Conservation (phyloP, 1,284 basidiomycete genomes). For the Ganoderma multipileum region DNA sequence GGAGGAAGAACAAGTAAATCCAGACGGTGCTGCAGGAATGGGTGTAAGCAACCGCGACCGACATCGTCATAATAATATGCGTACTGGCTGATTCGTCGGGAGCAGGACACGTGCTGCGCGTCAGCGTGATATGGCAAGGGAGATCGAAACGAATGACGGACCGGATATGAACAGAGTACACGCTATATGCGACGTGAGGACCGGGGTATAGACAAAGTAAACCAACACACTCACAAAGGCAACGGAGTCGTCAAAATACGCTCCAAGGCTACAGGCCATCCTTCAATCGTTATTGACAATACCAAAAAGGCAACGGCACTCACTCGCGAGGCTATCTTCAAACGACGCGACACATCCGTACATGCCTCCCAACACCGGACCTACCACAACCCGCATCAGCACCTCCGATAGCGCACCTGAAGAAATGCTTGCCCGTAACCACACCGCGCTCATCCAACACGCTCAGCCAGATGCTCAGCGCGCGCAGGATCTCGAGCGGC, state of each 20-base stretch:
- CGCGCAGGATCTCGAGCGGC: constrained; percentile 60
- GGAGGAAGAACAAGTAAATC: constrained; percentile 73
- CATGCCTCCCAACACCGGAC: constrained; percentile 58
- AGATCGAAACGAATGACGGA: constrained; percentile 16
- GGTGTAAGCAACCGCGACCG: not conserved
- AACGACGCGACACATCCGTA: constrained; percentile 54
- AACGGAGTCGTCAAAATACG: constrained; percentile 67
- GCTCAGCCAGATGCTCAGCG: constrained; percentile 64
- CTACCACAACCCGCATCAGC: constrained; percentile 36
- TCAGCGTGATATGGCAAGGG: not conserved
- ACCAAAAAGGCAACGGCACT: constrained; percentile 25
- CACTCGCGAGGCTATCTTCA: constrained; percentile 61
- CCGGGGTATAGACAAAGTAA: not conserved
- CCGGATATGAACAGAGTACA: constrained; percentile 69
- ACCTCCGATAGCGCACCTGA: not conserved
- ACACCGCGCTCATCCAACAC: constrained; percentile 61
- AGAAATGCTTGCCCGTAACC: constrained; percentile 48
- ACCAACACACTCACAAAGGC: constrained; percentile 57
- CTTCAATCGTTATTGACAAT: not conserved
- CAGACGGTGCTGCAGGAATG: constrained; percentile 59
- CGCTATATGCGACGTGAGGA: constrained; percentile 44
- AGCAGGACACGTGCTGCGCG: not conserved
- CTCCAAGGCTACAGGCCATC: constrained; percentile 51
- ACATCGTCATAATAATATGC: constrained; percentile 17
- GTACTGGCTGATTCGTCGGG: constrained; percentile 40